A percentile compares a stretch with the other conserved stretches of the same genome.
Evolutionary conservation across 1,284 basidiomycete species (phyloP).

Genomic region (Moesziomyces aphidis): DNA sequence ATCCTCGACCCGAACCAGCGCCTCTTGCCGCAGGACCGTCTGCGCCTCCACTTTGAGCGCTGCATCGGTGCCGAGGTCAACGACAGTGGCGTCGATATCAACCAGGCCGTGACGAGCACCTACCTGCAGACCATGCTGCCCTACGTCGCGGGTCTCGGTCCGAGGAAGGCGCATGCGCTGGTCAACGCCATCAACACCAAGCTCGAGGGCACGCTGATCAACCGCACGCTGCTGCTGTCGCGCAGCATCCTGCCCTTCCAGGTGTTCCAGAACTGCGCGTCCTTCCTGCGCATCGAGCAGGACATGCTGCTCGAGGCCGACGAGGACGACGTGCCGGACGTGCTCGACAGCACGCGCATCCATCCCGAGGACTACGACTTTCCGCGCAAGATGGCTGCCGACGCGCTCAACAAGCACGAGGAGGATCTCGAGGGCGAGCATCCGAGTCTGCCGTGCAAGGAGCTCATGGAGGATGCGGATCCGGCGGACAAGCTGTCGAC

Average conservation of each 20-base stretch:
- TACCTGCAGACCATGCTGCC: constrained; percentile 90
- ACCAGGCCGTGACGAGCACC: constrained; percentile 84
- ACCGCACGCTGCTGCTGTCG: constrained; percentile 57
- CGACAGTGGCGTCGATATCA: constrained; percentile 94
- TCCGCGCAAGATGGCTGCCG: constrained; percentile 97
- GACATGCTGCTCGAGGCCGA: constrained; percentile 70
- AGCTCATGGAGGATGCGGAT: constrained; percentile 86
- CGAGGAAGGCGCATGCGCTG: constrained; percentile 89
- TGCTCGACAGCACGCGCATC: constrained; percentile 93
- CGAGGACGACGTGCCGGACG: constrained; percentile 81
- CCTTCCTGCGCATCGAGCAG: constrained; percentile 77
- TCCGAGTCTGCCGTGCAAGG: constrained; percentile 62
- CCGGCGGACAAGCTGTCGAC: constrained; percentile 86
- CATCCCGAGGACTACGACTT: constrained; percentile 98
- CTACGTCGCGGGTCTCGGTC: constrained; percentile 92
- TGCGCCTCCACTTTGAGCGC: constrained; percentile 84
- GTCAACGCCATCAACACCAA: constrained; percentile 70
- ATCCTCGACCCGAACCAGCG: constrained; percentile 79
- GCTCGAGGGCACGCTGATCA: constrained; percentile 62
- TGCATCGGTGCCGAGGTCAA: constrained; percentile 90
- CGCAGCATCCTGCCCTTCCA: constrained; percentile 52
- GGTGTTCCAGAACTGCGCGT: constrained; percentile 73
- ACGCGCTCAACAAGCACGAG: constrained; percentile 83
- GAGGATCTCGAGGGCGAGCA: constrained; percentile 66
- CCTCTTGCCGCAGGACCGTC: constrained; percentile 83